Conservation (phyloP, 108 stramenopile genomes). For the Epipyxis sp. region DNA sequence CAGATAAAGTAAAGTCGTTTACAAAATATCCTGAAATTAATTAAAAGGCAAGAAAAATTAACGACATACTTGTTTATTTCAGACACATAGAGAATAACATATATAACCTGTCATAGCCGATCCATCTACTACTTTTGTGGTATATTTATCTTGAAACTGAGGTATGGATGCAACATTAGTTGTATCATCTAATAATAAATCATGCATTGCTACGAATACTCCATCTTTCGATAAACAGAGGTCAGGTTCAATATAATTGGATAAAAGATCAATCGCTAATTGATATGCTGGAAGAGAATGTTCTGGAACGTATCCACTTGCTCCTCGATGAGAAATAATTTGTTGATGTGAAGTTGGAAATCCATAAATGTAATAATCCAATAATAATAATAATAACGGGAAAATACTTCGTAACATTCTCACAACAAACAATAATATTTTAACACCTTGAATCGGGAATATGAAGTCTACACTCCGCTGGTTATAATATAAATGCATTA, state of each 20-base stretch:
- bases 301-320: slow-evolving; percentile 62
- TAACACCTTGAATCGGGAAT: no score
- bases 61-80: no score
- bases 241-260: slow-evolving; percentile 76
- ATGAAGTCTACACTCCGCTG: no score
- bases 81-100: no score
- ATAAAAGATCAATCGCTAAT: slow-evolving; percentile 70
- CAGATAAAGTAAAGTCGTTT: slow-evolving; percentile 62
- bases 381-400: no score
- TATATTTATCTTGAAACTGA: slow-evolving; percentile 21
- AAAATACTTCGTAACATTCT: no score
- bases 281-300: slow-evolving; percentile 69
- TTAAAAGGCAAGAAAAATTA: no score
- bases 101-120: background rate
- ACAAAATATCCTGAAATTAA: no score
- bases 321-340: slow-evolving; percentile 26
- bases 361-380: no score
- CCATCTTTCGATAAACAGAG: slow-evolving; percentile 58
- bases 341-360: no score
- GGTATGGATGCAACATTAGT: slow-evolving; percentile 56
- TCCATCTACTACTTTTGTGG: slow-evolving; percentile 23
- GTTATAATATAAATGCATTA: no score
- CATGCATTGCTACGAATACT: slow-evolving; percentile 55
- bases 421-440: no score
- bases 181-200: slow-evolving; percentile 63